A percentile compares a stretch with the other conserved stretches of the same genome.
These are phyloP conservation scores for Phlegmacium glaucopus DNA, from an alignment of 768 basidiomycete genomes.

Conservation along the genomic window DNA sequence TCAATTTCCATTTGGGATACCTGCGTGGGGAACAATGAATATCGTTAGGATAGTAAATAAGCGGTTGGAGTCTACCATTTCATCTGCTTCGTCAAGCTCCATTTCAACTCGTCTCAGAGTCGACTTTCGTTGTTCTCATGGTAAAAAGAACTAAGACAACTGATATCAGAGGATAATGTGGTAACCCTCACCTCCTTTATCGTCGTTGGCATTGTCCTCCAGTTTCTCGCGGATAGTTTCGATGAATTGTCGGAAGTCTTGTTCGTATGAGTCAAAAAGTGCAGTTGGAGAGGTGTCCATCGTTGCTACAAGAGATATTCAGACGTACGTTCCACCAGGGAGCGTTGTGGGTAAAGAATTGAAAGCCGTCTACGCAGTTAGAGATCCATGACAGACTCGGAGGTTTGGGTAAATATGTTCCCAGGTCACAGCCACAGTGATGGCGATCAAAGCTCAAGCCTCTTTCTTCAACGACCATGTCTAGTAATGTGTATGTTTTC, in stretches of 20 bases:
- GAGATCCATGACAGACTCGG: neutral
- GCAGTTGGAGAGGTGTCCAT: constrained; percentile 86
- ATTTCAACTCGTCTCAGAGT: constrained; percentile 82
- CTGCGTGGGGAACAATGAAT: constrained; percentile 35
- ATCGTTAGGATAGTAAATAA: too few relatives aligned
- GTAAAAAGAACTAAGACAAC: neutral
- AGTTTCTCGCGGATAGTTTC: constrained; percentile 74
- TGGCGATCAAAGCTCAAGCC: constrained; percentile 4
- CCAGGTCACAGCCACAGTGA: constrained; percentile 12
- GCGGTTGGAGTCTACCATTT: constrained; percentile 64
- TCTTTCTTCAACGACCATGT: constrained; percentile 22
- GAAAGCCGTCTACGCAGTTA: constrained; percentile 4
- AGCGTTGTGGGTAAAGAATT: constrained; percentile 10
- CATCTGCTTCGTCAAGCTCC: constrained; percentile 97
- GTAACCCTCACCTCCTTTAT: constrained; percentile 60
- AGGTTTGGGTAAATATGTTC: too few relatives aligned
- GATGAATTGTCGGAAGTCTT: constrained; percentile 85
- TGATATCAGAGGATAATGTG: neutral
- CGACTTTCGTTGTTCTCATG: constrained; percentile 75
- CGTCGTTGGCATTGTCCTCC: constrained; percentile 56
- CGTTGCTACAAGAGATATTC: constrained; percentile 9
- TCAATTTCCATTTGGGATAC: constrained; percentile 99
- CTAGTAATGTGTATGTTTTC: constrained; percentile 38
- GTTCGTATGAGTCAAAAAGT: constrained; percentile 89
- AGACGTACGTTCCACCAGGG: constrained; percentile 28